Conservation (phyloP, 768 basidiomycete genomes). For the Russula sp. region DNA sequence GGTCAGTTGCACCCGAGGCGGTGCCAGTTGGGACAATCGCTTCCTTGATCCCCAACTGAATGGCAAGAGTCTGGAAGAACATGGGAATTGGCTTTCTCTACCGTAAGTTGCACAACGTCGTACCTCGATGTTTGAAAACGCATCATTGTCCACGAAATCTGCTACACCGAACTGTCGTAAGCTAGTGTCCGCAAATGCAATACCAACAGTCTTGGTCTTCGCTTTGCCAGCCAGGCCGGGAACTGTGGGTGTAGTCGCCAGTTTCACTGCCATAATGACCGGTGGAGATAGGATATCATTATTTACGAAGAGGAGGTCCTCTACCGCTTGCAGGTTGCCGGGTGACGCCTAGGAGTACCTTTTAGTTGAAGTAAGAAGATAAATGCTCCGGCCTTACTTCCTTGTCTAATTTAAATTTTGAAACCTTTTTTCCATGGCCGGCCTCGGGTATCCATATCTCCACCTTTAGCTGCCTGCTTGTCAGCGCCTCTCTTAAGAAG, state of each 20-base stretch:
- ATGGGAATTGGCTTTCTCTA: constrained; percentile 7
- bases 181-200: constrained; percentile 91
- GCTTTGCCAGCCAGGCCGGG: constrained; percentile 45
- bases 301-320: constrained; percentile 65
- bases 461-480: constrained; percentile 82
- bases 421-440: constrained; percentile 68
- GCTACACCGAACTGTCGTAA: constrained; percentile 80
- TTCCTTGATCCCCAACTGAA: constrained; percentile 97
- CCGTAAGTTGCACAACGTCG: constrained; percentile 15
- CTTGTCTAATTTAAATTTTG: constrained; percentile 77
- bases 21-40: constrained; percentile 81
- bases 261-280: constrained; percentile 84
- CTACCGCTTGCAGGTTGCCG: constrained; percentile 60
- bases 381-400: constrained; percentile 48
- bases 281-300: constrained; percentile 81
- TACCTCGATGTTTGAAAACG: constrained; percentile 95
- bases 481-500: constrained; percentile 86
- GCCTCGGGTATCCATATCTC: constrained; percentile 85
- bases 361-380: constrained; percentile 5
- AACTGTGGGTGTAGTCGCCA: constrained; percentile 52
- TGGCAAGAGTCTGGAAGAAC: constrained; percentile 72
- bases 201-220: constrained; percentile 71
- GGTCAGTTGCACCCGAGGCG: constrained; percentile 64
- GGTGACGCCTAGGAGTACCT: constrained; percentile 57
- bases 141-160: constrained; percentile 91